phyloP scores from a whole-genome alignment of 1,284 basidiomycete species.

The Kalmanozyma brasiliensis region DNA sequence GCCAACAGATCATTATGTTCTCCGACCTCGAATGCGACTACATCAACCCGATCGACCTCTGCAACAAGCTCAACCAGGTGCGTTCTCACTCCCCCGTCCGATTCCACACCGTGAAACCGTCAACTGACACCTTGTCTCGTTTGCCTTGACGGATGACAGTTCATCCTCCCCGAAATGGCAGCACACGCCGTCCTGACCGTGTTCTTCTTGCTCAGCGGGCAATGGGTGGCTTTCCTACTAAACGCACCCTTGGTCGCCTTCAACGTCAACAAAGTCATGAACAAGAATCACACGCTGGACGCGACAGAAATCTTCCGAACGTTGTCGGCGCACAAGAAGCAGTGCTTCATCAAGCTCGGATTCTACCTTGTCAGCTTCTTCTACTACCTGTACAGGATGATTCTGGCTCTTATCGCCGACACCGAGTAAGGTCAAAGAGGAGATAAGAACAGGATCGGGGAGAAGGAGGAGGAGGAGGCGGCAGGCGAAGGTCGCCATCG shows the following conservation, averaged over 20 bases:
- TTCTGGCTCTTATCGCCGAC: constrained; percentile 54
- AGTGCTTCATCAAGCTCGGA: constrained; percentile 73
- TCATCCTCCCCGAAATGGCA: constrained; percentile 95
- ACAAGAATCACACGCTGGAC: constrained; percentile 97
- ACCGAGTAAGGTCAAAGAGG: constrained; percentile 19
- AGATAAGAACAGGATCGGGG: too few species aligned
- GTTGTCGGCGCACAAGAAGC: constrained; percentile 92
- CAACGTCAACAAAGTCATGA: constrained; percentile 96
- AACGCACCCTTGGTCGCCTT: constrained; percentile 90
- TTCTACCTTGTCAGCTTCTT: constrained; percentile 67
- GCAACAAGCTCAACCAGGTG: constrained; percentile 99
- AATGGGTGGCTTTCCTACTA: constrained; percentile 93
- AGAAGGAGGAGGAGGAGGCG: not conserved
- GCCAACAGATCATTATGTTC: constrained; percentile 95
- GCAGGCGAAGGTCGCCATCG: not conserved
- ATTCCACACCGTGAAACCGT: too few species aligned
- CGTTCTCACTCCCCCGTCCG: constrained; percentile 22
- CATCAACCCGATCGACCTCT: constrained; percentile 99
- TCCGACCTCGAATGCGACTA: constrained; percentile 74
- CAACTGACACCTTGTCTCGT: not conserved
- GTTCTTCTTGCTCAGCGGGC: constrained; percentile 77
- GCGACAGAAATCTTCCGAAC: constrained; percentile 99
- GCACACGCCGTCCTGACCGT: constrained; percentile 84
- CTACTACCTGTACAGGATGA: constrained; percentile 67
- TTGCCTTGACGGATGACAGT: constrained; percentile 72